phyloP scores from a whole-genome alignment of 2,329 filamentous ascomycete species.

The Aspergillus sp. region DNA sequence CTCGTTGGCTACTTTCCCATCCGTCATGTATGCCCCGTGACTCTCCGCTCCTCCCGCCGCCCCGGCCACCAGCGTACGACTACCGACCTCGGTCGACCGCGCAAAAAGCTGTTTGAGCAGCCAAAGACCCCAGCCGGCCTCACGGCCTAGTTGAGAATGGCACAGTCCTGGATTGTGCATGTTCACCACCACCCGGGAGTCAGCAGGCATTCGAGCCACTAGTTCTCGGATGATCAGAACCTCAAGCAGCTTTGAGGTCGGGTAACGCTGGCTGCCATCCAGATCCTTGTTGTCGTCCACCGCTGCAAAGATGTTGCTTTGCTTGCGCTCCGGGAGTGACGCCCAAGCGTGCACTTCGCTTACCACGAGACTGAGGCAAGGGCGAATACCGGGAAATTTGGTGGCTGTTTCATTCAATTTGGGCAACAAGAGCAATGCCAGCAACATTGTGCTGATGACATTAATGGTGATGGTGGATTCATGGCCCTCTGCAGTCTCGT shows the following conservation, averaged over 20 bases:
- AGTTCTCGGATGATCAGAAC: conserved; percentile 33
- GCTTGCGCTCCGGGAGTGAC: conserved; percentile 21
- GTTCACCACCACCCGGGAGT: conserved; percentile 39
- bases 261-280: conserved; percentile 33
- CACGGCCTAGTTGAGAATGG: neutral
- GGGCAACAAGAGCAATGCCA: conserved; percentile 16
- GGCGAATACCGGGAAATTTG: conserved; percentile 16
- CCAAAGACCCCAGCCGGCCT: neutral
- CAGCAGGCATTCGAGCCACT: conserved; percentile 6
- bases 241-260: conserved; percentile 38
- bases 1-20: conserved; percentile 22
- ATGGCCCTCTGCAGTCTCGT: conserved; percentile 7
- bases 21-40: conserved; percentile 42
- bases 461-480: conserved; percentile 39
- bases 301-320: conserved; percentile 23
- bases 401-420: conserved; percentile 30
- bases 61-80: conserved; percentile 37
- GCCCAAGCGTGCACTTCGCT: conserved; percentile 33
- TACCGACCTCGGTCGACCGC: conserved; percentile 27
- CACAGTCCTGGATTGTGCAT: conserved; percentile 45
- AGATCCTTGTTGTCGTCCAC: conserved; percentile 22
- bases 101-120: neutral
- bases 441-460: conserved; percentile 31
- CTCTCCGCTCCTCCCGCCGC: conserved; percentile 32
- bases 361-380: conserved; percentile 25